Conservation (phyloP, 2,329 filamentous ascomycete genomes). For the Ilyonectria robusta region DNA sequence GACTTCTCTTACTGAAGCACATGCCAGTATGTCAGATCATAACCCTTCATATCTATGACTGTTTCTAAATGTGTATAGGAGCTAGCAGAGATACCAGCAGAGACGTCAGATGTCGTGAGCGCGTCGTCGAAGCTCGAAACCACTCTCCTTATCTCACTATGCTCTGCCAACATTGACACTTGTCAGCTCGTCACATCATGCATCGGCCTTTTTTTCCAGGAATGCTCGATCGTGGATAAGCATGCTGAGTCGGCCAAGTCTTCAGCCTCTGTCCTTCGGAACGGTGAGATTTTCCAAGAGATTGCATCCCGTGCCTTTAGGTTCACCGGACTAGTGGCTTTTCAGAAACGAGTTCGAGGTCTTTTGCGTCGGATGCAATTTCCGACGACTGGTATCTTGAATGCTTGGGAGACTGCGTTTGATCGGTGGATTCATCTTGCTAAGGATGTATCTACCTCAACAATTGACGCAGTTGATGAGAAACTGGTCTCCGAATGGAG, state of each 20-base stretch:
- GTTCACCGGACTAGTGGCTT: slow-evolving; percentile 78
- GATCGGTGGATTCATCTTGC: slow-evolving; percentile 75
- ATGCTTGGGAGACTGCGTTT: slow-evolving; percentile 77
- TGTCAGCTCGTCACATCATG: slow-evolving; percentile 76
- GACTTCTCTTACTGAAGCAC: slow-evolving; percentile 66
- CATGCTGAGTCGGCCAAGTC: slow-evolving; percentile 65
- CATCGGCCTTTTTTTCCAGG: slow-evolving; percentile 74
- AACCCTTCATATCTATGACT: background rate
- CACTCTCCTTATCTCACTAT: slow-evolving; percentile 73
- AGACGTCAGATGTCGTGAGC: slow-evolving; percentile 67
- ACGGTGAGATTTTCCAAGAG: slow-evolving; percentile 72
- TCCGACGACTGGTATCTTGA: slow-evolving; percentile 76
- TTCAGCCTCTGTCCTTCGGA: slow-evolving; percentile 69
- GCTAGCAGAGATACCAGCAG: slow-evolving; percentile 66
- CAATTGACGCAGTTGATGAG: slow-evolving; percentile 68
- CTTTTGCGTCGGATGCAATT: slow-evolving; percentile 72
- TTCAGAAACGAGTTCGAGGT: slow-evolving; percentile 75
- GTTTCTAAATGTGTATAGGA: slow-evolving; percentile 57
- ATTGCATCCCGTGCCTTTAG: slow-evolving; percentile 75
- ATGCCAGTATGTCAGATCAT: slow-evolving; percentile 59
- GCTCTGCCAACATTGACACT: slow-evolving; percentile 75
- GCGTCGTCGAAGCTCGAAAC: slow-evolving; percentile 73
- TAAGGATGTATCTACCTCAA: slow-evolving; percentile 71
- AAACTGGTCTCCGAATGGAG: slow-evolving; percentile 74
- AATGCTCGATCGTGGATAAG: slow-evolving; percentile 69